phyloP scores from a whole-genome alignment of 768 basidiomycete genomes.

The Grammothele lineata region DNA sequence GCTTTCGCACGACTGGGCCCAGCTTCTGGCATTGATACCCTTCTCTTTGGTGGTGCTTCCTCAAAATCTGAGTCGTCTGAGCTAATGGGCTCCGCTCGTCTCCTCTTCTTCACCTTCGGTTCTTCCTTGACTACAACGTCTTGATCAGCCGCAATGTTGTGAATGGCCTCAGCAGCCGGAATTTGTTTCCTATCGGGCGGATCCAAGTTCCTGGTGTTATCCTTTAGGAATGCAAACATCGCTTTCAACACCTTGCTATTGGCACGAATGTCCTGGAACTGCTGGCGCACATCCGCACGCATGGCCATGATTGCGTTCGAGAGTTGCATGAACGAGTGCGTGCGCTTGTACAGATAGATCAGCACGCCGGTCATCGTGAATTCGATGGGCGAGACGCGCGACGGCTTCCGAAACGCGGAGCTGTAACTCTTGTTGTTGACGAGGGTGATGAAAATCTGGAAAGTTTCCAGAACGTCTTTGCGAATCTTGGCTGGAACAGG shows the following conservation, averaged over 20 bases:
- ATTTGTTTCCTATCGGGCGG: no score
- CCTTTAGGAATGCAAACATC: conserved; percentile 49
- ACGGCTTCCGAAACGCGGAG: conserved; percentile 34
- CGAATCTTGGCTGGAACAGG: conserved; percentile 29
- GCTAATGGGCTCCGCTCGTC: no score
- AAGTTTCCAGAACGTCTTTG: conserved; percentile 38
- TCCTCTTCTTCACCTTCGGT: no score
- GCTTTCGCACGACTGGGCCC: no score
- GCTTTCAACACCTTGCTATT: conserved; percentile 55
- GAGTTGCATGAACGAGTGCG: conserved; percentile 34
- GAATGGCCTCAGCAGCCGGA: no score
- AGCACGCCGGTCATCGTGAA: conserved; percentile 56
- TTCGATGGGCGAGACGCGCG: conserved; percentile 57
- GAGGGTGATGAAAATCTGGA: conserved; percentile 43
- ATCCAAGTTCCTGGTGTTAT: no score
- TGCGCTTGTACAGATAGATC: conserved; percentile 43
- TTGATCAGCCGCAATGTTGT: no score
- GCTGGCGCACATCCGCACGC: conserved; percentile 48
- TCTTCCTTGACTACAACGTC: no score
- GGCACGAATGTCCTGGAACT: conserved; percentile 59
- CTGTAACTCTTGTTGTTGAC: conserved; percentile 34
- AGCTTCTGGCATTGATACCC: no score
- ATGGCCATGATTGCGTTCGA: conserved; percentile 45
- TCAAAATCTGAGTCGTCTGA: no score
- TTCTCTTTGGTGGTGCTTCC: no score